Evolutionary conservation across 176 grass and related monocot species (phyloP).

Genomic region (Musa schizocarpa): DNA sequence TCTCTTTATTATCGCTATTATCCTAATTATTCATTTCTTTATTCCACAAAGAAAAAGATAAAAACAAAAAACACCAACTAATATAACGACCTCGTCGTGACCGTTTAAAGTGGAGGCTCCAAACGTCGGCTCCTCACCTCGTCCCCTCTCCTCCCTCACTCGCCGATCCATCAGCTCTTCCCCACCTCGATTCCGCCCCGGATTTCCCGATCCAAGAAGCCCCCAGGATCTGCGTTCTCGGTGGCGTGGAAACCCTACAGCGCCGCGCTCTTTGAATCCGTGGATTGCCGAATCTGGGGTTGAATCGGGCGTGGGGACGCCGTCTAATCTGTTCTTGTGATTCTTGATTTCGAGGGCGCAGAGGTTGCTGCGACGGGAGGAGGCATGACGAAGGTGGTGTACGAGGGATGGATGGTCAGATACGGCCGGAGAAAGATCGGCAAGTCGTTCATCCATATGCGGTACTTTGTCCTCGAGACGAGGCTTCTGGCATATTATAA

Average conservation of each 20-base stretch:
- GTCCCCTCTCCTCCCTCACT: not conserved
- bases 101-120: not conserved
- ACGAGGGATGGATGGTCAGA: conserved; percentile 81
- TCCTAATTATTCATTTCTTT: too few relatives aligned
- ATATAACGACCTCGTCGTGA: not conserved
- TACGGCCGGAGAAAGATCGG: conserved; percentile 84
- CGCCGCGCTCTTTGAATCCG: not conserved
- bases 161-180: not conserved
- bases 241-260: not conserved
- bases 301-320: not conserved
- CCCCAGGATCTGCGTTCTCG: not conserved
- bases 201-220: not conserved
- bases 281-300: not conserved
- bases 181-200: not conserved
- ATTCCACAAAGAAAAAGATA: not conserved
- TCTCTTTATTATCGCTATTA: too few relatives aligned
- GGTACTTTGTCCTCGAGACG: conserved; percentile 75
- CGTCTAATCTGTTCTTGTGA: not conserved
- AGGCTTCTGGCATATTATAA: conserved; percentile 71
- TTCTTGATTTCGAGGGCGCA: not conserved
- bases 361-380: not conserved
- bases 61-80: not conserved
- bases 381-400: conserved; percentile 25
- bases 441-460: conserved; percentile 58
- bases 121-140: not conserved